Evolutionary conservation across 1,284 basidiomycete species (phyloP).

Genomic region (Rhodotorula sp.): DNA sequence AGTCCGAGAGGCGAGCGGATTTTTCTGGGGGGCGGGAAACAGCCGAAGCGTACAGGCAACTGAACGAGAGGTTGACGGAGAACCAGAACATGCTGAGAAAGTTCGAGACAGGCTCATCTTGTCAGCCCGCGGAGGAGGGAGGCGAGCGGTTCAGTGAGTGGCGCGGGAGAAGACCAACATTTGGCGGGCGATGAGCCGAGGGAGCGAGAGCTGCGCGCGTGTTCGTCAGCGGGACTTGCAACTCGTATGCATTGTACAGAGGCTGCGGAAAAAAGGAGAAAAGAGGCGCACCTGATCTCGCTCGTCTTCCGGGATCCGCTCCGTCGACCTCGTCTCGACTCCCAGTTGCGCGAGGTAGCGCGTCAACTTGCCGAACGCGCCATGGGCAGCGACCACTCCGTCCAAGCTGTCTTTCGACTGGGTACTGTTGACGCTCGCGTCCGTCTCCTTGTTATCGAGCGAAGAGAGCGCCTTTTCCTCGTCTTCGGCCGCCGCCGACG

Average conservation of each 20-base stretch:
- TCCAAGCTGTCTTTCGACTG: slow-evolving; percentile 8
- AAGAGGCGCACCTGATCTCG: slow-evolving; percentile 16
- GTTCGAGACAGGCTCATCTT: neutral
- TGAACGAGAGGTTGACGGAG: slow-evolving; percentile 35
- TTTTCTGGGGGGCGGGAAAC: neutral
- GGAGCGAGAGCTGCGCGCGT: neutral
- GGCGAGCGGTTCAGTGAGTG: neutral
- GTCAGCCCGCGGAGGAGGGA: neutral
- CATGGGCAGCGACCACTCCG: slow-evolving; percentile 5
- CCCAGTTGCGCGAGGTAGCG: slow-evolving; percentile 15
- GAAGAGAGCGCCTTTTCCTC: slow-evolving; percentile 13
- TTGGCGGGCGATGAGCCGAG: neutral
- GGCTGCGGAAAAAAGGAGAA: too few relatives aligned
- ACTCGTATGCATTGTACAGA: too few relatives aligned
- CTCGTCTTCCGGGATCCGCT: slow-evolving; percentile 27
- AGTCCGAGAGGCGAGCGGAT: neutral
- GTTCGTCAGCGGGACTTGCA: too few relatives aligned
- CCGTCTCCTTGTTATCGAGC: neutral
- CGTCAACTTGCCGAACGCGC: slow-evolving; percentile 21
- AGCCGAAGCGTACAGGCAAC: slow-evolving; percentile 17
- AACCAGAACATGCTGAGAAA: slow-evolving; percentile 31
- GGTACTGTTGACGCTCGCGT: neutral
- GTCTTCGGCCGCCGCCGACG: neutral
- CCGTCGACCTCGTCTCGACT: slow-evolving; percentile 24
- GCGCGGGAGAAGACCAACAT: neutral